Evolutionary conservation across 192 early-diverging fungal species (phyloP).

Genomic region (Podila verticillata): DNA sequence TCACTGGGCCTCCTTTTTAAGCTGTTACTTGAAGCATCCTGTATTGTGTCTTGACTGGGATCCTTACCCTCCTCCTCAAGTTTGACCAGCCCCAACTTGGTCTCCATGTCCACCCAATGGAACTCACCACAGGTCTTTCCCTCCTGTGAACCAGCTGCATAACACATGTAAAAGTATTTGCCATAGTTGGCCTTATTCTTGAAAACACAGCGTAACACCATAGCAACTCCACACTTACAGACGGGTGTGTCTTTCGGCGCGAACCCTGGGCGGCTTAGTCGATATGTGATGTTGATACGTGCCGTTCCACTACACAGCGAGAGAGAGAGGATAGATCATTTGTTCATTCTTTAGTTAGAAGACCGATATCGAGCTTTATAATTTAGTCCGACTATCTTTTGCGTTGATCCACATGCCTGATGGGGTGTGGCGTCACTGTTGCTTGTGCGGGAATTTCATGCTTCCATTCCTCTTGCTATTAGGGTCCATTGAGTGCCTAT

Average conservation of each 20-base stretch:
- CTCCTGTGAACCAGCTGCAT: slow-evolving; percentile 37
- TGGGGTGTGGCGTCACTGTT: slow-evolving; percentile 44
- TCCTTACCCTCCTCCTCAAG: neutral
- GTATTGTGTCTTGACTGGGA: no score
- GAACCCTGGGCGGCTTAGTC: slow-evolving; percentile 49
- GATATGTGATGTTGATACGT: slow-evolving; percentile 55
- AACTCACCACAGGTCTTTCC: slow-evolving; percentile 49
- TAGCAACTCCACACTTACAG: slow-evolving; percentile 51
- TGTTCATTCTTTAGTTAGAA: neutral
- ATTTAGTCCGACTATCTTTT: no score
- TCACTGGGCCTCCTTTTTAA: no score
- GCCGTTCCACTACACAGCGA: slow-evolving; percentile 27
- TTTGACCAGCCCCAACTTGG: slow-evolving; percentile 15
- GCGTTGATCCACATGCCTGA: slow-evolving; percentile 6
- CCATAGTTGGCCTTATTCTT: slow-evolving; percentile 50
- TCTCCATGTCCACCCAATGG: slow-evolving; percentile 51
- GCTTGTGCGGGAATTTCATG: slow-evolving; percentile 49
- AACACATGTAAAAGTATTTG: slow-evolving; percentile 56
- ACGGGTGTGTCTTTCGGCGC: slow-evolving; percentile 40
- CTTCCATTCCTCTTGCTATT: slow-evolving; percentile 53
- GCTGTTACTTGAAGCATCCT: no score
- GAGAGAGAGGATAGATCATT: neutral
- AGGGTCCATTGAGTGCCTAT: neutral
- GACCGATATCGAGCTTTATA: no score
- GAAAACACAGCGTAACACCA: slow-evolving; percentile 50